phyloP scores from a whole-genome alignment of 163 green algal genomes.

The Chlamydomonas reinhardtii region DNA sequence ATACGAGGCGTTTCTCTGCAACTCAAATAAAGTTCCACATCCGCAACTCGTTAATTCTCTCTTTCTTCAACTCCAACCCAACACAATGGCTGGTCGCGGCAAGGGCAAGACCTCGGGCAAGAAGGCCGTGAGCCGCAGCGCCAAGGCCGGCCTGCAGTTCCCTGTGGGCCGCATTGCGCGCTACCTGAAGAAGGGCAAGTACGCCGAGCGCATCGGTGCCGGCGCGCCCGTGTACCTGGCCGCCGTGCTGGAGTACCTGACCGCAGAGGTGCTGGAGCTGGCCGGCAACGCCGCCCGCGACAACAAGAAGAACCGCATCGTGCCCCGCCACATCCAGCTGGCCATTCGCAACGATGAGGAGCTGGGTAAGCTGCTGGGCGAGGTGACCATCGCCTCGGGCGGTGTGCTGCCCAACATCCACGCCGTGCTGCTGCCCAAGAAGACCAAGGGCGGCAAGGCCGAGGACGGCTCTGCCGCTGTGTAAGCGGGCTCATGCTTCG shows the following conservation, averaged over 20 bases:
- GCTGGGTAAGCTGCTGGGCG: slow-evolving; percentile 95
- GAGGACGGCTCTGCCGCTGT: neutral
- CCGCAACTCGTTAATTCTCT: neutral
- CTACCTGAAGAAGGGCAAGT: slow-evolving; percentile 97
- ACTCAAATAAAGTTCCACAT: too few species aligned
- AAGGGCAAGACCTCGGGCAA: slow-evolving; percentile 69
- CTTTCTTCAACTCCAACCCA: neutral
- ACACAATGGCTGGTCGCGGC: slow-evolving; percentile 40
- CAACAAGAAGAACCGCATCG: slow-evolving; percentile 95
- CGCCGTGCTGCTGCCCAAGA: slow-evolving; percentile 92
- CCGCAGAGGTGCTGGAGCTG: slow-evolving; percentile 92
- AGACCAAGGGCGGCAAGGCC: slow-evolving; percentile 25
- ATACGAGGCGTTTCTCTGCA: too few species aligned
- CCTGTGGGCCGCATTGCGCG: slow-evolving; percentile 96
- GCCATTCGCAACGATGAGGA: slow-evolving; percentile 98
- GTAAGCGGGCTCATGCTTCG: neutral
- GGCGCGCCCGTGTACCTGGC: slow-evolving; percentile 87
- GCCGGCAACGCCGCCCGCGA: slow-evolving; percentile 90
- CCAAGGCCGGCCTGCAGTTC: slow-evolving; percentile 97
- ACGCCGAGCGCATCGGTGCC: slow-evolving; percentile 86
- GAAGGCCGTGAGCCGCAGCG: slow-evolving; percentile 88
- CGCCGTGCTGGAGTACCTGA: slow-evolving; percentile 96
- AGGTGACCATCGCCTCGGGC: slow-evolving; percentile 93
- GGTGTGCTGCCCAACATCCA: slow-evolving; percentile 98
- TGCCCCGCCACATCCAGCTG: slow-evolving; percentile 96